A percentile compares a stretch with the other conserved stretches of the same genome.
These are phyloP conservation scores for Annona squamosa DNA, from an alignment of 164 flowering plant species.

Conservation along the genomic window DNA sequence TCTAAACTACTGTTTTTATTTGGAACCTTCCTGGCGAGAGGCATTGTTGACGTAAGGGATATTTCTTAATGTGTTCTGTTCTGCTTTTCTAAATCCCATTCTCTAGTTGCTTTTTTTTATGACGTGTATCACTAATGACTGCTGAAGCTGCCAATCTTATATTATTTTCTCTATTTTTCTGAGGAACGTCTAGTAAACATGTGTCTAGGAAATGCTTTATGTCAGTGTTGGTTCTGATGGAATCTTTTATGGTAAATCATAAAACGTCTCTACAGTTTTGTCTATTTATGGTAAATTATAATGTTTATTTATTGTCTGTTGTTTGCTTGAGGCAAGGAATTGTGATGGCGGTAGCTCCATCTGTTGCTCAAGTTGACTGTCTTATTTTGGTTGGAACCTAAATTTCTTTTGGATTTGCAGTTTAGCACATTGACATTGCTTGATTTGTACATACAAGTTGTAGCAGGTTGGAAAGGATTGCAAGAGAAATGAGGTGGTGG, in stretches of 20 bases:
- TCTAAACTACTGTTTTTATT: slow-evolving; percentile 72
- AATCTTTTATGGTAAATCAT: too few species aligned
- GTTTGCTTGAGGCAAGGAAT: too few species aligned
- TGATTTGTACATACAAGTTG: neutral
- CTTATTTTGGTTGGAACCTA: neutral
- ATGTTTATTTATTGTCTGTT: too few species aligned
- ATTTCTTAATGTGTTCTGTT: neutral
- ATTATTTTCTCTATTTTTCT: neutral
- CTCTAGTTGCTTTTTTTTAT: neutral
- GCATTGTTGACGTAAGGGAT: slow-evolving; percentile 63
- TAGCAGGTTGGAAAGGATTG: too few species aligned
- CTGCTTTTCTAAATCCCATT: neutral
- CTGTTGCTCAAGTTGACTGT: neutral
- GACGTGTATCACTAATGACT: neutral
- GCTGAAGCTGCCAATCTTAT: neutral
- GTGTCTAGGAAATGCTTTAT: too few species aligned
- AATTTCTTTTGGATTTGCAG: neutral
- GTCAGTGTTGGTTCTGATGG: too few species aligned
- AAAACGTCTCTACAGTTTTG: too few species aligned
- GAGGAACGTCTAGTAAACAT: too few species aligned
- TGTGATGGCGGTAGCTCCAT: neutral
- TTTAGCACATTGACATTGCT: neutral
- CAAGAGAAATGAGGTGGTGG: too few species aligned
- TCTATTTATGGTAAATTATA: too few species aligned
- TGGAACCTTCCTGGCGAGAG: slow-evolving; percentile 95